Evolutionary conservation across 2,329 filamentous ascomycete species (phyloP).

Genomic region (Fusarium abutilonis): DNA sequence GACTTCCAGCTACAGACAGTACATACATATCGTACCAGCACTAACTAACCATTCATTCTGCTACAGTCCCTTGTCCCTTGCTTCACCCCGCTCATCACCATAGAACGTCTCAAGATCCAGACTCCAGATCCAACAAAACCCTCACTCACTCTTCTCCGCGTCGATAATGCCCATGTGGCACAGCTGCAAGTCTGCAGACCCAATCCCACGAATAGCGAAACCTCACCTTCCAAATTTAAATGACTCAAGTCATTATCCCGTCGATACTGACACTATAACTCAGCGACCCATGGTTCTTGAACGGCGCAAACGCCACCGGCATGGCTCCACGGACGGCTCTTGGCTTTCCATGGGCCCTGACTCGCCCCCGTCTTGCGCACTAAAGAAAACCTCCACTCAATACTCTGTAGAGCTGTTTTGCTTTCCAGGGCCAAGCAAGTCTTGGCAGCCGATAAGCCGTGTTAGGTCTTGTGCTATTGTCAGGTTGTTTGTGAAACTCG

Average conservation of each 20-base stretch:
- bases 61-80: not conserved
- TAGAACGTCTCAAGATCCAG: slow-evolving; percentile 1
- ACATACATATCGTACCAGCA: no score
- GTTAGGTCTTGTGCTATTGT: slow-evolving; percentile 15
- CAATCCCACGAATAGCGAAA: slow-evolving; percentile 26
- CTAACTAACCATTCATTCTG: not conserved
- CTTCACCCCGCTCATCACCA: no score
- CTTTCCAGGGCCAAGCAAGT: slow-evolving; percentile 13
- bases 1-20: no score
- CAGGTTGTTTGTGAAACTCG: slow-evolving; percentile 1
- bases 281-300: slow-evolving; percentile 14
- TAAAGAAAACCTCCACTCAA: slow-evolving; percentile 5
- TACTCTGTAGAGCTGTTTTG: not conserved
- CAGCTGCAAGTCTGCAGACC: slow-evolving; percentile 20
- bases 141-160: slow-evolving; percentile 1
- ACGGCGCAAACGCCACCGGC: slow-evolving; percentile 18
- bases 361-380: slow-evolving; percentile 14
- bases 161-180: slow-evolving; percentile 27
- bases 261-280: slow-evolving; percentile 10
- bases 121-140: slow-evolving; percentile 14
- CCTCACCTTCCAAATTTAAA: slow-evolving; percentile 10
- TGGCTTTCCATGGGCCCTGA: slow-evolving; percentile 19
- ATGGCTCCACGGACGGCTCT: slow-evolving; percentile 23
- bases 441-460: slow-evolving; percentile 37
- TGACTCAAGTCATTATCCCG: slow-evolving; percentile 21